phyloP scores from a whole-genome alignment of 352 stramenopile species.

The Phytophthora lateralis region DNA sequence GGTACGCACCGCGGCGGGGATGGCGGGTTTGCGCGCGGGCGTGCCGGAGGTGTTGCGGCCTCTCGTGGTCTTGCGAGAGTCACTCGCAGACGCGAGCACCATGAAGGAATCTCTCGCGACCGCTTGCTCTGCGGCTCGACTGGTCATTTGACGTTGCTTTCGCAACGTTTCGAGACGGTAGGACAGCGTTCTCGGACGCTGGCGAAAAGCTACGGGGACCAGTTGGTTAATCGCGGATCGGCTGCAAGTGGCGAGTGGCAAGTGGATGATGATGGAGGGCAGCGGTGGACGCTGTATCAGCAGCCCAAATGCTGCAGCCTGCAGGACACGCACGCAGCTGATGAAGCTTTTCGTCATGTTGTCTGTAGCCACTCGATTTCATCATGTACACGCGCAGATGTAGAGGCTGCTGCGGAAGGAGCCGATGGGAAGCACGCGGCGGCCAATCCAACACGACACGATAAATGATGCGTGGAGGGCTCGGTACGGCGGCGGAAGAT shows the following conservation, averaged over 20 bases:
- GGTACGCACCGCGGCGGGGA: constrained; percentile 32
- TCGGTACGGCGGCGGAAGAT: constrained; percentile 30
- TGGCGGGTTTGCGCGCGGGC: constrained; percentile 25
- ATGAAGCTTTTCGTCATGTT: constrained; percentile 29
- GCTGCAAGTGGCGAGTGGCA: not conserved
- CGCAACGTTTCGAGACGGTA: constrained; percentile 7
- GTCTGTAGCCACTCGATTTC: constrained; percentile 31
- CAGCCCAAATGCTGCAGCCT: not conserved
- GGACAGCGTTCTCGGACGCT: no score
- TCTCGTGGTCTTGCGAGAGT: constrained; percentile 9
- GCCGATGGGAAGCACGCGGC: constrained; percentile 25
- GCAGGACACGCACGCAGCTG: constrained; percentile 11
- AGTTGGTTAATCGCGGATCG: not conserved
- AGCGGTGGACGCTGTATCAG: constrained; percentile 11
- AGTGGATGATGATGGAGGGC: constrained; percentile 28
- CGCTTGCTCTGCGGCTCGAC: constrained; percentile 11
- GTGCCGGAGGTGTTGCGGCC: constrained; percentile 15
- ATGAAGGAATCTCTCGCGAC: constrained; percentile 12
- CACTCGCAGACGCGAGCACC: constrained; percentile 10
- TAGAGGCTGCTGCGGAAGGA: constrained; percentile 23
- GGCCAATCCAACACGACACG: constrained; percentile 6
- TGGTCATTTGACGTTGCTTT: constrained; percentile 4
- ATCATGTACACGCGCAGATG: constrained; percentile 20
- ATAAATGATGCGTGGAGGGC: constrained; percentile 34
- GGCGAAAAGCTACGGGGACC: not conserved